These are phyloP conservation scores for Diaporthe ilicicola DNA, from an alignment of 2,329 filamentous ascomycete genomes.

Conservation along the genomic window DNA sequence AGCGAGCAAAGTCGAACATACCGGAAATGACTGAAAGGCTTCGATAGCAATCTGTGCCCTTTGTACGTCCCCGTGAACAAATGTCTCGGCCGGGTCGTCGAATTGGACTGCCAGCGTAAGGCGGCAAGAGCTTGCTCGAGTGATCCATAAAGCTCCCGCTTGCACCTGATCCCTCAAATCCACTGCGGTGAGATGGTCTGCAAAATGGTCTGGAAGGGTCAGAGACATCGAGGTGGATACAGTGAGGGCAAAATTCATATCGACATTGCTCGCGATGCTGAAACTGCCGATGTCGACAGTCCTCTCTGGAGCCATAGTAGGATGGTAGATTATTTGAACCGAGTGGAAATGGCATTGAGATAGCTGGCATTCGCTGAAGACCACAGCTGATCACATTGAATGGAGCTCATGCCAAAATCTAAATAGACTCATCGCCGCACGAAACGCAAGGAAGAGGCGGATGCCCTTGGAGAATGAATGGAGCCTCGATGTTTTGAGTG, in stretches of 20 bases:
- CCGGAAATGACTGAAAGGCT: constrained; percentile 14
- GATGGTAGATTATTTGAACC: neutral
- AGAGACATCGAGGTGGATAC: constrained; percentile 15
- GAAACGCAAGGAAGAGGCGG: neutral
- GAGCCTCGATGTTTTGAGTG: neutral
- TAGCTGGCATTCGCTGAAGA: neutral
- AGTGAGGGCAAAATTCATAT: constrained; percentile 17
- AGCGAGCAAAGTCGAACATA: neutral
- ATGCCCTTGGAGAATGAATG: neutral
- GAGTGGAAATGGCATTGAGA: neutral
- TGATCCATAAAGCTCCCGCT: constrained; percentile 27
- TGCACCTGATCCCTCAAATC: constrained; percentile 28
- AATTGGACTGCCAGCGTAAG: constrained; percentile 17
- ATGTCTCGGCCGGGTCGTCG: neutral
- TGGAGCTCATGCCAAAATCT: neutral
- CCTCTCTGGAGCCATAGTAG: constrained; percentile 22
- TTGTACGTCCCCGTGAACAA: neutral
- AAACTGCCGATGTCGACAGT: constrained; percentile 27
- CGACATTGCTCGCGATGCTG: constrained; percentile 24
- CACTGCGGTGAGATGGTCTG: neutral
- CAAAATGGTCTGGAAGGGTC: constrained; percentile 12
- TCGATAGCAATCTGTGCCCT: neutral
- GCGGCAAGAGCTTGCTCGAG: constrained; percentile 27
- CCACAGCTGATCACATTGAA: neutral
- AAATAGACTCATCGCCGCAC: neutral